Percentiles rank a stretch among this genome's conserved stretches.
Conservation (phyloP, 176 grass and related monocot species). For the Avena insularis region DNA sequence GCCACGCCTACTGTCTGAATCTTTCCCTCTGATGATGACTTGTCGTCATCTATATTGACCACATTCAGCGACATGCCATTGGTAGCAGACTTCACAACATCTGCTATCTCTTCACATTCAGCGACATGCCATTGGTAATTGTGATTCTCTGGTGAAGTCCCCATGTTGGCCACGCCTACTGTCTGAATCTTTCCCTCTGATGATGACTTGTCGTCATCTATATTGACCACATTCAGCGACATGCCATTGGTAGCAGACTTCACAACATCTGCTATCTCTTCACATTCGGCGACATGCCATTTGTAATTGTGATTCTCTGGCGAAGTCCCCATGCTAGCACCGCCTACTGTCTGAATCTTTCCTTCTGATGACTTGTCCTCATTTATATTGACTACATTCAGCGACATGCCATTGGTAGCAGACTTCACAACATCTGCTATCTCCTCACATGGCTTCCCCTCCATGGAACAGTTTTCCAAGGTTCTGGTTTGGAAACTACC, state of each 20-base stretch:
- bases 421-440: constrained; percentile 1
- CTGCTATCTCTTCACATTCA: not conserved
- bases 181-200: not conserved
- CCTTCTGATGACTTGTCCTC: constrained; percentile 17
- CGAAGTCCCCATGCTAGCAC: constrained; percentile 1
- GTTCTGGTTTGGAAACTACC: constrained; percentile 19
- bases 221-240: constrained; percentile 11
- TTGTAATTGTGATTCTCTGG: constrained; percentile 18
- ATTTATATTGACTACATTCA: constrained; percentile 35
- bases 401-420: not conserved
- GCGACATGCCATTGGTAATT: not conserved
- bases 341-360: not conserved
- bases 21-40: not conserved
- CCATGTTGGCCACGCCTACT: not conserved
- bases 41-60: constrained; percentile 34
- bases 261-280: not conserved
- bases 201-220: constrained; percentile 27
- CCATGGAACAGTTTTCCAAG: not conserved
- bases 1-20: not conserved
- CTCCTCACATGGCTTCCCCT: constrained; percentile 33
- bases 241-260: constrained; percentile 11
- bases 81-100: not conserved
- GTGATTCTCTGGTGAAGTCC: constrained; percentile 15
- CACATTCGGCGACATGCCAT: constrained; percentile 20
- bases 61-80: constrained; percentile 12